phyloP scores from a whole-genome alignment of 2,329 filamentous ascomycete genomes.

The Raffaelea arxii region DNA sequence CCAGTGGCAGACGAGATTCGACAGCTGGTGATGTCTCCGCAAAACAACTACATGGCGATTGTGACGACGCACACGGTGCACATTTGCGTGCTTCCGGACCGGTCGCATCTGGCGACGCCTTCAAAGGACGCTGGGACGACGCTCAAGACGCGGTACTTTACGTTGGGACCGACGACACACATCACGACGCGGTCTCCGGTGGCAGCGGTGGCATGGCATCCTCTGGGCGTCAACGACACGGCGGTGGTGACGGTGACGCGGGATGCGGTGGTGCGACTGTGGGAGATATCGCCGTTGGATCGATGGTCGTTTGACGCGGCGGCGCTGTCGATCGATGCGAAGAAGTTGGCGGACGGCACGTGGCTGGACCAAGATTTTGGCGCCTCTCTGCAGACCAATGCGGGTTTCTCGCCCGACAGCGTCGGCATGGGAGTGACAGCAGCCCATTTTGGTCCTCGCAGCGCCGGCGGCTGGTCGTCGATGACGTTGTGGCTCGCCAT shows the following conservation, averaged over 20 bases:
- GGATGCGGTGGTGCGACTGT: conserved; percentile 80
- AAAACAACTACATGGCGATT: conserved; percentile 72
- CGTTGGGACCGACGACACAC: conserved; percentile 85
- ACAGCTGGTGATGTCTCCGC: conserved; percentile 77
- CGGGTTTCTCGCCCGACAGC: conserved; percentile 77
- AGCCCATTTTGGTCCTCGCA: conserved; percentile 62
- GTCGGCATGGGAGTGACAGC: conserved; percentile 92
- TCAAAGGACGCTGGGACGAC: conserved; percentile 54
- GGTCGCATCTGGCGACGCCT: conserved; percentile 61
- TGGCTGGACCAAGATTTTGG: conserved; percentile 75
- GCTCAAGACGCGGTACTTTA: conserved; percentile 76
- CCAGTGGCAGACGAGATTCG: conserved; percentile 73
- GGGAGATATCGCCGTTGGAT: conserved; percentile 79
- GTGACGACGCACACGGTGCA: conserved; percentile 82
- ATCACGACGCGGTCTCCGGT: conserved; percentile 77
- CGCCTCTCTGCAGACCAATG: conserved; percentile 65
- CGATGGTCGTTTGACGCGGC: conserved; percentile 81
- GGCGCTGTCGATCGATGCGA: conserved; percentile 74
- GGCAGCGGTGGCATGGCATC: conserved; percentile 83
- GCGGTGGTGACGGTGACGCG: conserved; percentile 82
- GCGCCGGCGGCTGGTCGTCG: conserved; percentile 77
- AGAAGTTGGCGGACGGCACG: conserved; percentile 77
- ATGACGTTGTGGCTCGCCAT: conserved; percentile 99
- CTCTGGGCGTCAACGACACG: conserved; percentile 69
- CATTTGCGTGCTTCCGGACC: conserved; percentile 74